Evolutionary conservation across 208 protist species (phyloP), one percentile per base, ranked within the genome.

Genomic region (Herpetomonas tarakana): DNA sequence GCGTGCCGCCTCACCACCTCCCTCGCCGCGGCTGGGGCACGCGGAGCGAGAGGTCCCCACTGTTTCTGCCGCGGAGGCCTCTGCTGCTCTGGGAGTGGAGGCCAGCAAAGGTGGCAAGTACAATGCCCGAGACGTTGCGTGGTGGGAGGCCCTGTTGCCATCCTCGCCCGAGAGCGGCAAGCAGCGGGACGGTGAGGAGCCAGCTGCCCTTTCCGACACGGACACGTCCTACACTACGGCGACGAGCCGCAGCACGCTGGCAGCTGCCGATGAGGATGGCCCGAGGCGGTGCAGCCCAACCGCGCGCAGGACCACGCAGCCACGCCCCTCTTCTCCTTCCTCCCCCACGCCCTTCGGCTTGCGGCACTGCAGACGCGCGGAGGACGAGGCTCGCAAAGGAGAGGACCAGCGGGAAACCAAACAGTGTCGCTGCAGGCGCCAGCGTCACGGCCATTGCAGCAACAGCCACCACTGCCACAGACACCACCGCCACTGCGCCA

Each of bases 131-230:
- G 62, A 60, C 16, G 76, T 93, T 26, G 82, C 81, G 21, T 93
- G 86, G 86, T 93, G 86, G 86, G 86, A 93, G 30, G 65, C 66
- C 3, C n/a, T n/a, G n/a, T n/a, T n/a, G n/a, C n/a, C n/a, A n/a
- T n/a, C n/a, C n/a, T n/a, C n/a, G n/a, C n/a, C n/a, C n/a, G n/a
- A n/a, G n/a, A n/a, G n/a, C n/a, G n/a, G n/a, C n/a, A n/a, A 18
- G 3, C 44, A 27, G 6, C 3, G 21, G 7, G 21, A 29, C 22
- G 9, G 21, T 18, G 54, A 29, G 2, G 30, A 27, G n/a, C 35
- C 16, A 4, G 25, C 6, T 18, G 35, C 44, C 30, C 16, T 49
- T 4, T 49, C 44, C 16, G 44, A 49, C 44, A 49, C 44, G 19
- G 44, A 49, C 38, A 93, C 82, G 2, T 84, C 86, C 3, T 86